Conservation (phyloP, 495 filamentous ascomycete genomes). For the Tuber borchii region DNA sequence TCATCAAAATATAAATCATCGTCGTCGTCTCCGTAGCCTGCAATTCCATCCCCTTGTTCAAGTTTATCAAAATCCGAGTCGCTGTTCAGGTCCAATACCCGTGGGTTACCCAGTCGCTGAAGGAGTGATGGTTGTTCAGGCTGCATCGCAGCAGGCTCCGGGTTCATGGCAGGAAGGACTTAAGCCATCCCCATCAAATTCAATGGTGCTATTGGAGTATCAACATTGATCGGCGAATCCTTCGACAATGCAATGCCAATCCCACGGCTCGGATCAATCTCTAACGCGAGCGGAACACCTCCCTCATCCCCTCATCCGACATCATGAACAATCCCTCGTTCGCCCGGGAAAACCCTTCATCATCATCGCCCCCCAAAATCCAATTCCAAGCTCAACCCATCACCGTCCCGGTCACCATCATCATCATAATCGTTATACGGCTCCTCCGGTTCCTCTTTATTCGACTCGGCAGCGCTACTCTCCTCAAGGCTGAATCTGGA, state of each 20-base stretch:
- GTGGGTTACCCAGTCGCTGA: constrained; percentile 30
- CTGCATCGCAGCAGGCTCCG: too few species aligned
- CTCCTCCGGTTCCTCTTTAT: constrained; percentile 49
- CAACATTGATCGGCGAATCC: constrained; percentile 1
- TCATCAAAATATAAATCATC: constrained; percentile 82
- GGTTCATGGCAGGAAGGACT: too few species aligned
- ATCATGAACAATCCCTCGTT: too few species aligned
- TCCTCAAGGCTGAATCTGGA: constrained; percentile 71
- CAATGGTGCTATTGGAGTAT: constrained; percentile 8
- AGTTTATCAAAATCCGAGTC: constrained; percentile 34
- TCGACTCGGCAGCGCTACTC: constrained; percentile 42
- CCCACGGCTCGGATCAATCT: constrained; percentile 4
- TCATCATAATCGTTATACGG: constrained; percentile 41
- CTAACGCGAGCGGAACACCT: constrained; percentile 10
- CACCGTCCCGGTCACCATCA: constrained; percentile 37
- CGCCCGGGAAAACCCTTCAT: too few species aligned
- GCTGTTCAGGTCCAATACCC: constrained; percentile 27
- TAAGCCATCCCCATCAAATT: too few species aligned
- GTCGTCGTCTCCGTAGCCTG: constrained; percentile 46
- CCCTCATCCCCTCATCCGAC: constrained; percentile 2
- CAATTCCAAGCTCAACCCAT: constrained; percentile 71
- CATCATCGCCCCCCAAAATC: constrained; percentile 58
- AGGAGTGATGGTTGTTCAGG: background rate
- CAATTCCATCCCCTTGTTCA: constrained; percentile 24
- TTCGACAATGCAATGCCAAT: constrained; percentile 25